These are phyloP conservation scores for Rusavskia elegans DNA, from an alignment of 495 filamentous ascomycete species.

Conservation along the genomic window DNA sequence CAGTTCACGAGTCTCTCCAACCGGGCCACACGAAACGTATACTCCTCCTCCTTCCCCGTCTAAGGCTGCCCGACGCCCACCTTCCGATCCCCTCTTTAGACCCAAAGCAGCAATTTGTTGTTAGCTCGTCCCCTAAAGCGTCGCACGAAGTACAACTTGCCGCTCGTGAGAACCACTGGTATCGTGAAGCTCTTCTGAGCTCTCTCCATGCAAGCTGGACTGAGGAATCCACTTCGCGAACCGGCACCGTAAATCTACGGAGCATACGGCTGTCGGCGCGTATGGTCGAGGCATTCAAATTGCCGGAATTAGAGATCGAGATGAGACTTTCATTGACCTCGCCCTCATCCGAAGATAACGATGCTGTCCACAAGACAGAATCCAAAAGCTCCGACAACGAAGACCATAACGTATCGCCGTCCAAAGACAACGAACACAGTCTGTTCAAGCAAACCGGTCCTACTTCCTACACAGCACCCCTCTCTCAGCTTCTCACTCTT, in stretches of 20 bases:
- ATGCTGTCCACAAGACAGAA: background rate
- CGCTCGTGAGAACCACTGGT: constrained; percentile 81
- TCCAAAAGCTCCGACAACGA: background rate
- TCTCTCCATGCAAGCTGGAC: constrained; percentile 55
- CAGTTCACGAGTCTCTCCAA: constrained; percentile 44
- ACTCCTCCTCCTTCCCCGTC: constrained; percentile 57
- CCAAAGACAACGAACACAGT: background rate
- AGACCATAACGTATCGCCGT: constrained; percentile 1
- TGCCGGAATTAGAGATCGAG: constrained; percentile 64
- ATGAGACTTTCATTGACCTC: constrained; percentile 43
- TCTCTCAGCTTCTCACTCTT: constrained; percentile 58
- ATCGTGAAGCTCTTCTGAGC: constrained; percentile 68
- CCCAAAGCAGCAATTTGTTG: constrained; percentile 74
- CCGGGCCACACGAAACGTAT: constrained; percentile 68
- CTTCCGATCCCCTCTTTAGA: constrained; percentile 69
- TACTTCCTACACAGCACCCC: constrained; percentile 38
- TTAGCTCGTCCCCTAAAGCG: constrained; percentile 53
- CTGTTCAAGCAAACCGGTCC: constrained; percentile 14
- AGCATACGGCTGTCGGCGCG: constrained; percentile 51
- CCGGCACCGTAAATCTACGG: constrained; percentile 61
- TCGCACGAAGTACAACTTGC: constrained; percentile 65
- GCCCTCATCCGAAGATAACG: background rate
- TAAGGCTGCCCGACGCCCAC: constrained; percentile 61
- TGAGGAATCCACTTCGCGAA: constrained; percentile 38
- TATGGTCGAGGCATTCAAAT: constrained; percentile 70